phyloP scores from a whole-genome alignment of 2,329 filamentous ascomycete genomes.

The Beauveria caledonica region DNA sequence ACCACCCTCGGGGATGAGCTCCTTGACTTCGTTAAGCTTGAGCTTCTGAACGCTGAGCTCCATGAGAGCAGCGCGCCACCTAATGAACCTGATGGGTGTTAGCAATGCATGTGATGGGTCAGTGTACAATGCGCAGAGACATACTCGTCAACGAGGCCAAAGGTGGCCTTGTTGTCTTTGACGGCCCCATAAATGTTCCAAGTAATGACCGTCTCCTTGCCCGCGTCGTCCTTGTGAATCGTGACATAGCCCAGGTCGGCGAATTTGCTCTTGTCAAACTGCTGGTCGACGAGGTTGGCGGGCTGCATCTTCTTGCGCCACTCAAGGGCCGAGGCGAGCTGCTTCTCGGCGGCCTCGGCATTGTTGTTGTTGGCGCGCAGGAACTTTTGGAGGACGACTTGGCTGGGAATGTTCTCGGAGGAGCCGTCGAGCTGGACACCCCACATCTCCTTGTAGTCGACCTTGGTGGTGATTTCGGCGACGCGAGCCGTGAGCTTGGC shows the following conservation, averaged over 20 bases:
- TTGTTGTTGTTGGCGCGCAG: conserved; percentile 82
- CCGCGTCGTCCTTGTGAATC: conserved; percentile 49
- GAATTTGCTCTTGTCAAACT: conserved; percentile 64
- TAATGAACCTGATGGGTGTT: conserved; percentile 58
- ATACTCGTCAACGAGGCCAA: conserved; percentile 74
- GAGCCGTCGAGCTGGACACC: conserved; percentile 59
- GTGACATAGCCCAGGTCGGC: conserved; percentile 74
- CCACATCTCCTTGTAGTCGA: conserved; percentile 73
- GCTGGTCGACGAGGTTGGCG: conserved; percentile 51
- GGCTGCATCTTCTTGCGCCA: conserved; percentile 78
- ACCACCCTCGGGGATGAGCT: conserved; percentile 63
- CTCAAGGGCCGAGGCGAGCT: conserved; percentile 69
- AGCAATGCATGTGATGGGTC: background rate
- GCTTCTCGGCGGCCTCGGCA: conserved; percentile 62
- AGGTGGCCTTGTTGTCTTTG: conserved; percentile 75
- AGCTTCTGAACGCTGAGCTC: conserved; percentile 74
- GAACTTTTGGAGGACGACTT: conserved; percentile 86
- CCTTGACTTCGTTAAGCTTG: conserved; percentile 58
- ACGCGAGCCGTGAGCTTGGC: conserved; percentile 51
- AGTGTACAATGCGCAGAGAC: conserved; percentile 23
- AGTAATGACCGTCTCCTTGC: conserved; percentile 60
- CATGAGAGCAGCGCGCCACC: conserved; percentile 87
- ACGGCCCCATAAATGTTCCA: conserved; percentile 92
- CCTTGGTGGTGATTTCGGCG: conserved; percentile 45
- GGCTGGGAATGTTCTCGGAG: conserved; percentile 57